These are phyloP conservation scores for Penicillium aurantiogriseum DNA, from an alignment of 2,329 filamentous ascomycete species.

Conservation along the genomic window DNA sequence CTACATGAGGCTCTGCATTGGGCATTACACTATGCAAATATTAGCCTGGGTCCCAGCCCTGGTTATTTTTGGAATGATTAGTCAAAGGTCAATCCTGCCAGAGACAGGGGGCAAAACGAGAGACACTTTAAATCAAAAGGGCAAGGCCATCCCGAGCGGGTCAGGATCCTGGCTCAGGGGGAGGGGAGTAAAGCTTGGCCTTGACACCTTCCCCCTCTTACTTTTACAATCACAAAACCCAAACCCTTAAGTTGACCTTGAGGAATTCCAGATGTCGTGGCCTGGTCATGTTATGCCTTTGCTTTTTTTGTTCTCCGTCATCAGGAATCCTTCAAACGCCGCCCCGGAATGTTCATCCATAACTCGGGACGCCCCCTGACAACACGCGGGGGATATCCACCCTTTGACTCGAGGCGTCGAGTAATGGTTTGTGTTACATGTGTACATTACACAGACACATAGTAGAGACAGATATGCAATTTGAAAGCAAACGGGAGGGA, in stretches of 20 bases:
- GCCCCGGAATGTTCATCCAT: constrained; percentile 23
- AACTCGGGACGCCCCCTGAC: constrained; percentile 10
- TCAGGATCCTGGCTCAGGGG: constrained; percentile 8
- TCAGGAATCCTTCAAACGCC: constrained; percentile 14
- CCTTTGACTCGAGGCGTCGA: not conserved
- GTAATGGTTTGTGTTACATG: not conserved
- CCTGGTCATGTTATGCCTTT: not conserved
- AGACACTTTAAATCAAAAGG: not conserved
- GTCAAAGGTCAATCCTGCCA: not conserved
- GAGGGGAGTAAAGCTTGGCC: constrained; percentile 17
- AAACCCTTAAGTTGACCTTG: not conserved
- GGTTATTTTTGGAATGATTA: not conserved
- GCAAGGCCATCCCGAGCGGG: constrained; percentile 1
- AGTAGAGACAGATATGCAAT: not conserved
- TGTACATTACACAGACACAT: not conserved
- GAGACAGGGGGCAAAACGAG: not conserved
- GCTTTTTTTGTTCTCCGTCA: constrained; percentile 12
- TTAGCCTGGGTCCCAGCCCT: too few species aligned
- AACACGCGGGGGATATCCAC: not conserved
- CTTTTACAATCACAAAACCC: not conserved
- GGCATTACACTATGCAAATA: not conserved
- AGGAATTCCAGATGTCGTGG: not conserved
- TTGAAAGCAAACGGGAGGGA: not conserved
- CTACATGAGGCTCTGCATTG: not conserved
- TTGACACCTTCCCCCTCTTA: not conserved